A percentile compares a stretch with the other conserved stretches of the same genome.
phyloP scores from a whole-genome alignment of 2,329 filamentous ascomycete genomes.

The Dothideomycetes sp. region DNA sequence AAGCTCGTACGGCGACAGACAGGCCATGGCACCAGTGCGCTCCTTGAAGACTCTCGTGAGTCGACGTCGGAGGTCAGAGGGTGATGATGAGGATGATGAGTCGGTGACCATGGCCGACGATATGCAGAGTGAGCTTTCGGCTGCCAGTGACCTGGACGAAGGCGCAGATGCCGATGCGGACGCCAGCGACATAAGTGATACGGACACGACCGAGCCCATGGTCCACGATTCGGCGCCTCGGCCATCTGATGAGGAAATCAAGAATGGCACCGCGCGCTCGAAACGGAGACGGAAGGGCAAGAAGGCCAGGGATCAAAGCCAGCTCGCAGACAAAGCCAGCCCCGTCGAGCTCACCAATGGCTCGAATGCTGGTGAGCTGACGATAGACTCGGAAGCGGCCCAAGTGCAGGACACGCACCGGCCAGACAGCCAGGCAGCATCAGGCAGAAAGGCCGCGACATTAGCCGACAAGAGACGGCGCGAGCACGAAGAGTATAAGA shows the following conservation, averaged over 20 bases:
- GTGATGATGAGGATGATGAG: conserved; percentile 59
- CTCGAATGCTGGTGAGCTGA: conserved; percentile 28
- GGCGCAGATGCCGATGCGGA: conserved; percentile 42
- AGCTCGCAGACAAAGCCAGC: conserved; percentile 15
- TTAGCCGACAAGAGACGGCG: conserved; percentile 61
- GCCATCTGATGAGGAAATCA: conserved; percentile 7
- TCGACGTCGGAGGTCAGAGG: conserved; percentile 56
- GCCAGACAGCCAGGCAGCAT: conserved; percentile 12
- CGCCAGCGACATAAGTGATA: conserved; percentile 46
- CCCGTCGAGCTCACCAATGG: conserved; percentile 43
- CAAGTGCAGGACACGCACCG: not conserved
- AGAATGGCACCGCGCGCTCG: conserved; percentile 8
- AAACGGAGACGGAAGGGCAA: conserved; percentile 3
- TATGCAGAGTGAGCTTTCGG: conserved; percentile 51
- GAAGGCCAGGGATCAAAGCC: not conserved
- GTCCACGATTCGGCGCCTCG: not conserved
- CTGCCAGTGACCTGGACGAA: conserved; percentile 45
- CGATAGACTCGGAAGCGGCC: not conserved
- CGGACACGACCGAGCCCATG: conserved; percentile 26
- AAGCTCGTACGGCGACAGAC: conserved; percentile 2
- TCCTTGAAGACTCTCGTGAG: conserved; percentile 54
- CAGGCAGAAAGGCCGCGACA: conserved; percentile 35
- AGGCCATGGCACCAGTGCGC: conserved; percentile 40
- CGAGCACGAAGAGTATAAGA: conserved; percentile 85
- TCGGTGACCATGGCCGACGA: conserved; percentile 45